Base-by-base conservation (phyloP, 2,329 filamentous ascomycete genomes). In the Lachnellula suecica region DNA sequence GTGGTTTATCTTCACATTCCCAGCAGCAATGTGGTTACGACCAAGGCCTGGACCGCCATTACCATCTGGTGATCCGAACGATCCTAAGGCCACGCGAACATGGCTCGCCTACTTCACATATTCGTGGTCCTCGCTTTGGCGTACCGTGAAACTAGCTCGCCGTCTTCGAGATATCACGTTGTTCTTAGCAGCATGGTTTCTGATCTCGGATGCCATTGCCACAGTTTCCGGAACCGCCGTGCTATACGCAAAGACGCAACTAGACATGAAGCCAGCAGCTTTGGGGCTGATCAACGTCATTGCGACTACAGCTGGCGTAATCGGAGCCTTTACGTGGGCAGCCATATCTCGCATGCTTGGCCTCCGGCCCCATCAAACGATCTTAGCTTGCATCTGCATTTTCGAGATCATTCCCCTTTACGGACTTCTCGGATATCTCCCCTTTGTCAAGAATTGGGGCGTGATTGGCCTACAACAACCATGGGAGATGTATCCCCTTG, bases 401-500 rank as follows among this genome's bases (percentile, higher is more conserved):
- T 96, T 99, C 64, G 92, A 97, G 70, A 72, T 96, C 25, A 96
- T 99, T 46, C 94, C 94, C 0, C 66, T 97, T 1, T 99, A 99
- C 65, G 93, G 92, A 0, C 77, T 99, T 11, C 72, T 96, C 19
- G 92, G 93, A 1, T 97, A 94, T 65, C 78, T 97, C n/a, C 91
- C 92, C 0, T 84, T 89, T 8, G 79, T 97, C 44, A 79, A 84
- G 62, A 74, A 78, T 9, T 83, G 88, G 70, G 92, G 91, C 0
- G 83, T 89, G 6, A 74, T 91, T 31, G 94, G 94, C 2, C 77
- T 99, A 10, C 92, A 96, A 69, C 86, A 94, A 68, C 84, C 89
- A 1, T 96, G 91, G 89, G 94, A 99, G 64, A 97, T 99, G 88
- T 97, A 94, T 64, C 89, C 90, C 0, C 74, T 99, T 1, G 92